Evolutionary conservation across 495 filamentous ascomycete genomes (phyloP).

Genomic region (Annulohypoxylon nitens): DNA sequence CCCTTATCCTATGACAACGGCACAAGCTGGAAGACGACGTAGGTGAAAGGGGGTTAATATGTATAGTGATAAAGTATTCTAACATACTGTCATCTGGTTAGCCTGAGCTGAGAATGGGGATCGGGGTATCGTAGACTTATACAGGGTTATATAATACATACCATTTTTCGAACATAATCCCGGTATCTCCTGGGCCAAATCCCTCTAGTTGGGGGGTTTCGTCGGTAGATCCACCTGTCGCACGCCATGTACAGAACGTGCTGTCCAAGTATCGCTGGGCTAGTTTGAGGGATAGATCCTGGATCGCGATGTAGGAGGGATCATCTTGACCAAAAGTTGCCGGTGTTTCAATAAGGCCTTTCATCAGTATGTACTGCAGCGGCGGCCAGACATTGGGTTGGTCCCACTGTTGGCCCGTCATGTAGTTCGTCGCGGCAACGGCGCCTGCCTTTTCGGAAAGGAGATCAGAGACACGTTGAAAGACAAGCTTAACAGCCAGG

Average conservation of each 20-base stretch:
- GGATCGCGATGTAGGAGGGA: constrained; percentile 56
- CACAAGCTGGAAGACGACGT: not conserved
- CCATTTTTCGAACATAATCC: constrained; percentile 66
- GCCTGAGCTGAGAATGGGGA: not conserved
- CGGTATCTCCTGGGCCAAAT: constrained; percentile 50
- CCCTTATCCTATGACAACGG: not conserved
- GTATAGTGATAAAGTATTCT: not conserved
- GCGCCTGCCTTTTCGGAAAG: constrained; percentile 57
- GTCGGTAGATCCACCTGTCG: constrained; percentile 62
- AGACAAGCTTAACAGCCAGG: constrained; percentile 58
- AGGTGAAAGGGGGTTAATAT: not conserved
- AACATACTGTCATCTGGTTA: constrained; percentile 41
- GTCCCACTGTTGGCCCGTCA: constrained; percentile 66
- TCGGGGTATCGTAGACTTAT: not conserved
- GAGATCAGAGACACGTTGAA: constrained; percentile 51
- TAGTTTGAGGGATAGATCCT: constrained; percentile 56
- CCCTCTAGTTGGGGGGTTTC: constrained; percentile 59
- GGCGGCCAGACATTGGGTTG: constrained; percentile 67
- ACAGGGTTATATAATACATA: constrained; percentile 11
- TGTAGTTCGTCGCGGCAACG: constrained; percentile 60
- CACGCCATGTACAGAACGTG: constrained; percentile 65
- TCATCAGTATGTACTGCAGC: constrained; percentile 62
- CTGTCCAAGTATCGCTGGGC: constrained; percentile 65
- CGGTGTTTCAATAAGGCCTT: constrained; percentile 61
- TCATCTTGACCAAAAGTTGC: constrained; percentile 60